phyloP scores from a whole-genome alignment of 306 rosid genomes.

The Betula pendula region DNA sequence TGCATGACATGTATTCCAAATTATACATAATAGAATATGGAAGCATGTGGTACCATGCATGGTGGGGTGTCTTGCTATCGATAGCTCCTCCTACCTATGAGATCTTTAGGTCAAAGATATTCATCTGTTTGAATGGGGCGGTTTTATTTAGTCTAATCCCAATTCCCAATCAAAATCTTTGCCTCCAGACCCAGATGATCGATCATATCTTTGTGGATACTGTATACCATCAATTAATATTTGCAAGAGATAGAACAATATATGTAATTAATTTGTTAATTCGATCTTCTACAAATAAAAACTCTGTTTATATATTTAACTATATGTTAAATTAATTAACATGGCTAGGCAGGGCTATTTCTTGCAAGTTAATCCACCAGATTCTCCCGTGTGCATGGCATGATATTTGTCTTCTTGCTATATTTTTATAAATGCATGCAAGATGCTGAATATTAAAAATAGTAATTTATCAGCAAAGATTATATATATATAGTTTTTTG shows the following conservation, averaged over 20 bases:
- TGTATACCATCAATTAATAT: background rate
- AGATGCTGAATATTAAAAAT: conserved; percentile 18
- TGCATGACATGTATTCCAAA: conserved; percentile 10
- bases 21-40: conserved; percentile 23
- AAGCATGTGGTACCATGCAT: conserved; percentile 27
- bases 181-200: conserved; percentile 32
- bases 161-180: conserved; percentile 41
- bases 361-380: conserved; percentile 24
- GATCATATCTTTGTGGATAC: conserved; percentile 37
- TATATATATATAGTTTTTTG: no score
- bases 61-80: conserved; percentile 45
- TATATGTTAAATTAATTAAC: background rate
- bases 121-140: conserved; percentile 48
- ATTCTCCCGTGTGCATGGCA: conserved; percentile 53
- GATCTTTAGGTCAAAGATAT: conserved; percentile 72
- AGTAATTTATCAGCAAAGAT: background rate
- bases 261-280: background rate
- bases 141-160: conserved; percentile 29
- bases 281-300: background rate
- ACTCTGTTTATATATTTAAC: background rate
- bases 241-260: no score
- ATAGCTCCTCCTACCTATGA: conserved; percentile 51
- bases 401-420: conserved; percentile 47
- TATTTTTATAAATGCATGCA: conserved; percentile 41
- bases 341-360: background rate